Evolutionary conservation across 768 basidiomycete genomes (phyloP).

Genomic region (Tricholoma terreum): DNA sequence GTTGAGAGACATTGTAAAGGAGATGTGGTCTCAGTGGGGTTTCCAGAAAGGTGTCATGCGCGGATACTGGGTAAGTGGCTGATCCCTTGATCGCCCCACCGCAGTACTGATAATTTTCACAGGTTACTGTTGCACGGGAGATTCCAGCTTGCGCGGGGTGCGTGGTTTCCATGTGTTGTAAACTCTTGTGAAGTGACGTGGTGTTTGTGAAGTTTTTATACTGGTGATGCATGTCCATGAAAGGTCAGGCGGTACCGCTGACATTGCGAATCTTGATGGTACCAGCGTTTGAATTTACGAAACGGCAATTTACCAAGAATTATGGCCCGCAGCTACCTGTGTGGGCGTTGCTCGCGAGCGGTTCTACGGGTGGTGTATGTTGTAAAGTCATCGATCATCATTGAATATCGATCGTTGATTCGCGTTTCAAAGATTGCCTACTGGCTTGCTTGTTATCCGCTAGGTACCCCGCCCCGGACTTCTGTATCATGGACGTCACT

Average conservation of each 20-base stretch:
- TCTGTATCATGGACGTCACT: not conserved
- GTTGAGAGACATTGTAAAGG: slow-evolving; percentile 63
- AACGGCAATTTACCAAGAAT: slow-evolving; percentile 62
- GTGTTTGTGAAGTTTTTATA: slow-evolving; percentile 54
- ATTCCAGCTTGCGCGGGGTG: slow-evolving; percentile 95
- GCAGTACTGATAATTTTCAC: not conserved
- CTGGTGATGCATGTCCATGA: slow-evolving; percentile 36
- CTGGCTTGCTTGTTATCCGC: slow-evolving; percentile 91
- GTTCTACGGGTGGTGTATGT: slow-evolving; percentile 78
- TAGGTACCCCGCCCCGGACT: slow-evolving; percentile 44
- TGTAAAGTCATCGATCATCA: not conserved
- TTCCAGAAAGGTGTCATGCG: slow-evolving; percentile 89
- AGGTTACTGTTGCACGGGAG: slow-evolving; percentile 90
- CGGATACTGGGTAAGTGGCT: slow-evolving; percentile 81
- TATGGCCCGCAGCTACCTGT: slow-evolving; percentile 74
- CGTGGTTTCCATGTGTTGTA: slow-evolving; percentile 20
- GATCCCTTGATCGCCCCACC: not conserved
- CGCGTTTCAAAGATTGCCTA: slow-evolving; percentile 61
- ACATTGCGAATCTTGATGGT: not conserved
- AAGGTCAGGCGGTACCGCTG: not conserved
- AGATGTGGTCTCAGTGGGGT: slow-evolving; percentile 89
- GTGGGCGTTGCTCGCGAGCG: slow-evolving; percentile 82
- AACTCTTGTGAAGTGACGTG: not conserved
- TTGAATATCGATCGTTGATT: not conserved
- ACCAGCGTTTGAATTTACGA: slow-evolving; percentile 84